These are phyloP conservation scores for Cudoniella acicularis DNA, from an alignment of 495 filamentous ascomycete genomes.

Conservation along the genomic window DNA sequence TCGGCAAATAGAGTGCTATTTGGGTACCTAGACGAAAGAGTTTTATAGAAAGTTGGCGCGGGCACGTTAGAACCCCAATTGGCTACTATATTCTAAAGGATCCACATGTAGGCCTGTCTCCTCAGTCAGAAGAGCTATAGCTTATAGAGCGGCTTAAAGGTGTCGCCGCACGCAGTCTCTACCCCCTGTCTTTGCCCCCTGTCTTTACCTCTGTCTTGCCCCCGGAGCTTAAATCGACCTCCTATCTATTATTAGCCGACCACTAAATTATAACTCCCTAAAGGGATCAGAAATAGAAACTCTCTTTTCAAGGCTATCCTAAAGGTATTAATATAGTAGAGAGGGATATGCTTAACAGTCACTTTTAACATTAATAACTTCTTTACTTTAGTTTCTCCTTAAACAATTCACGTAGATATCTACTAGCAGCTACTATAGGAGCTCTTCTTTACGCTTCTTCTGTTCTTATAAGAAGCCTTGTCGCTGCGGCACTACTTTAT, in stretches of 20 bases:
- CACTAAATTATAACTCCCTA: neutral
- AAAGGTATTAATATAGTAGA: slow-evolving; percentile 6
- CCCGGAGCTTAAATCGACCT: slow-evolving; percentile 5
- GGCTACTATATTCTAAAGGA: slow-evolving; percentile 5
- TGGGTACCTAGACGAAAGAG: slow-evolving; percentile 2
- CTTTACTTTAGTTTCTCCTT: neutral
- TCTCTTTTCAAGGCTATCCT: neutral
- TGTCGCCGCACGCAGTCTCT: neutral
- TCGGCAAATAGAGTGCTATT: slow-evolving; percentile 1
- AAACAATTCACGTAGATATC: neutral
- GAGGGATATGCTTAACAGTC: neutral
- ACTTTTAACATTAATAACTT: neutral
- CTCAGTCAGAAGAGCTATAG: slow-evolving; percentile 3
- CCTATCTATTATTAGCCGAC: slow-evolving; percentile 12
- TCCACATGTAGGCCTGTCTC: slow-evolving; percentile 2
- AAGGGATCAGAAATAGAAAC: slow-evolving; percentile 6
- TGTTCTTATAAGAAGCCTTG: slow-evolving; percentile 1
- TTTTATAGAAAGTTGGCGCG: slow-evolving; percentile 3
- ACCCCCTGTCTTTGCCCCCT: neutral
- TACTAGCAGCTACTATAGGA: neutral
- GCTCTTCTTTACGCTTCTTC: slow-evolving; percentile 11
- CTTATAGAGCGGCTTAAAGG: neutral
- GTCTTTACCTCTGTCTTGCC: neutral
- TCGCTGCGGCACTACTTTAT: slow-evolving; percentile 1
- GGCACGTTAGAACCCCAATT: slow-evolving; percentile 1